These are phyloP conservation scores for Mycosphaerelloides madeirae DNA, from an alignment of 2,329 filamentous ascomycete species.

Conservation along the genomic window DNA sequence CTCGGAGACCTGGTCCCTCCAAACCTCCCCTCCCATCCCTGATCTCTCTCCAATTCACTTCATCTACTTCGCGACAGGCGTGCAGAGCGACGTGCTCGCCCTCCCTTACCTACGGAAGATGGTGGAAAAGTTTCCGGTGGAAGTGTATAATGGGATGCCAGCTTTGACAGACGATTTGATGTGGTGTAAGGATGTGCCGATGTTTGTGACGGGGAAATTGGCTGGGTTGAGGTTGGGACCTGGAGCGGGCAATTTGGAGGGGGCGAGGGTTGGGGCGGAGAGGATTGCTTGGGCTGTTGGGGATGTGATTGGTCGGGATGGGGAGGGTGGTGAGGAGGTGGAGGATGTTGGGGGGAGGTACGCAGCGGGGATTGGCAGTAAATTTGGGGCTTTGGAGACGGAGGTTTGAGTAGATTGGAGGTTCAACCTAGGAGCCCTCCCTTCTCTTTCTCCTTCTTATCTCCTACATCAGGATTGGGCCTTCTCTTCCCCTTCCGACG, in stretches of 20 bases:
- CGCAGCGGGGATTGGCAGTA: slow-evolving; percentile 40
- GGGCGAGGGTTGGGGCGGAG: slow-evolving; percentile 68
- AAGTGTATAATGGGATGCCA: slow-evolving; percentile 61
- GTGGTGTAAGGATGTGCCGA: slow-evolving; percentile 67
- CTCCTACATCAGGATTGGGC: no score
- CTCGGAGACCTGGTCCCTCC: slow-evolving; percentile 48
- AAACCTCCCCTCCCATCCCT: slow-evolving; percentile 50
- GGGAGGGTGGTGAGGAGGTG: slow-evolving; percentile 16
- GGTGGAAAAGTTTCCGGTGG: slow-evolving; percentile 55
- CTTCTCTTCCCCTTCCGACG: not conserved
- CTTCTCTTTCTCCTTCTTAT: no score
- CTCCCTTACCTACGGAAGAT: slow-evolving; percentile 61
- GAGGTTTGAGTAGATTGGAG: not conserved
- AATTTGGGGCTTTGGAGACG: slow-evolving; percentile 34
- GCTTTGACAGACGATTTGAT: slow-evolving; percentile 71
- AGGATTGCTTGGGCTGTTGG: slow-evolving; percentile 67
- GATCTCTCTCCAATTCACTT: slow-evolving; percentile 54
- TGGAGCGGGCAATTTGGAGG: slow-evolving; percentile 68
- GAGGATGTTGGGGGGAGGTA: slow-evolving; percentile 15
- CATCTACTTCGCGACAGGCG: slow-evolving; percentile 72
- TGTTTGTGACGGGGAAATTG: slow-evolving; percentile 66
- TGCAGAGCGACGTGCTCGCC: slow-evolving; percentile 57
- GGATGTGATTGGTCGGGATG: slow-evolving; percentile 35
- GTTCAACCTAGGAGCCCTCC: not conserved
- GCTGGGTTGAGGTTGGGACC: slow-evolving; percentile 66